A percentile compares a stretch with the other conserved stretches of the same genome.
These are phyloP conservation scores for Cenchrus purpureus DNA, from an alignment of 176 grass and related monocot genomes.

Conservation along the genomic window DNA sequence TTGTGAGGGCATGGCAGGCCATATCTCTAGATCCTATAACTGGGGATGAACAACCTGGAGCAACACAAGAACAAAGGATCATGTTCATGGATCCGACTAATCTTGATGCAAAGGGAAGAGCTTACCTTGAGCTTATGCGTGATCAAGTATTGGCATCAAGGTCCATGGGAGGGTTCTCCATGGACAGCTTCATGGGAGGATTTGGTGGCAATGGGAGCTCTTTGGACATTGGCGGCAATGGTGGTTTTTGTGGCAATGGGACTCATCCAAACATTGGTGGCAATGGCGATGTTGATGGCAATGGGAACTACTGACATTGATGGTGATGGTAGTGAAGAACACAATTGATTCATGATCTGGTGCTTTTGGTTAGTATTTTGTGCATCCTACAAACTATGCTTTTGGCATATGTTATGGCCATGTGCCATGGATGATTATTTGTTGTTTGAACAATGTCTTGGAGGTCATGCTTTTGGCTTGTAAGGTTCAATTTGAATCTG, in stretches of 20 bases:
- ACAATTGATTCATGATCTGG: neutral
- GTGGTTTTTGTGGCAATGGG: too few relatives aligned
- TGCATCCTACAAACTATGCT: neutral
- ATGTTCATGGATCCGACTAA: too few relatives aligned
- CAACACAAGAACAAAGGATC: neutral
- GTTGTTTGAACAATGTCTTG: too few relatives aligned
- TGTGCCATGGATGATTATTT: too few relatives aligned
- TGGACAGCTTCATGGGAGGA: neutral
- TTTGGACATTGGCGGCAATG: neutral
- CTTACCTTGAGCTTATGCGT: neutral
- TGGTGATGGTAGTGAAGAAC: neutral
- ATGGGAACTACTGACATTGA: neutral
- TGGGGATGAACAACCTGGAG: neutral
- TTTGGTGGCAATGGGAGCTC: neutral
- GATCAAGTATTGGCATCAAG: neutral
- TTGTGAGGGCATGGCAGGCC: neutral
- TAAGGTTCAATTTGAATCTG: too few relatives aligned
- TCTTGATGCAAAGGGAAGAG: neutral
- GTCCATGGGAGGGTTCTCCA: neutral
- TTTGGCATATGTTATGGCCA: too few relatives aligned
- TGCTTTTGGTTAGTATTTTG: neutral
- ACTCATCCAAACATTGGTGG: too few relatives aligned
- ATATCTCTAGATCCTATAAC: neutral
- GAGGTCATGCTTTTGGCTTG: too few relatives aligned
- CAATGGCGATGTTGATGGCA: neutral